Conservation (phyloP, 805 yeast species). For the Kregervanrija fluxuum region DNA sequence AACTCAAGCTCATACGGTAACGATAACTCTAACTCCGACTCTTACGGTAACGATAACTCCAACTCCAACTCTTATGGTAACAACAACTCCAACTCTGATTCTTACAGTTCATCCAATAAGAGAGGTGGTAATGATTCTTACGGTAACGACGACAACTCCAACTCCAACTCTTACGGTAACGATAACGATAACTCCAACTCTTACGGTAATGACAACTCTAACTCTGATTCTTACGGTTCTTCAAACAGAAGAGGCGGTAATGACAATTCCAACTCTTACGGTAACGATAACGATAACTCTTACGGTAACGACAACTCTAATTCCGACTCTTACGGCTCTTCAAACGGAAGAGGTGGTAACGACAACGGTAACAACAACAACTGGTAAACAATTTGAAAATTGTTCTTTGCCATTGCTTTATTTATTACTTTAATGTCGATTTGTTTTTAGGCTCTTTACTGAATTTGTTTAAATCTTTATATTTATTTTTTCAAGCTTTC, state of each 20-base stretch:
- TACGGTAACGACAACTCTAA: constrained; percentile 15
- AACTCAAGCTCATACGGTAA: constrained; percentile 10
- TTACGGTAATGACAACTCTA: constrained; percentile 16
- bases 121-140: constrained; percentile 4
- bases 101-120: constrained; percentile 9
- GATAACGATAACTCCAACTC: constrained; percentile 14
- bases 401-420: neutral
- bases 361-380: constrained; percentile 16
- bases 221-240: constrained; percentile 11
- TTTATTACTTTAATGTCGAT: neutral
- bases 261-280: constrained; percentile 20
- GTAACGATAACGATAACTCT: constrained; percentile 17
- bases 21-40: constrained; percentile 19
- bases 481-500: no score
- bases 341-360: constrained; percentile 11
- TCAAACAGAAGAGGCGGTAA: neutral
- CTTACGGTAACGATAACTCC: constrained; percentile 17
- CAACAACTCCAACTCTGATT: constrained; percentile 10
- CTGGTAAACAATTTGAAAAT: neutral
- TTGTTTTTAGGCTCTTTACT: no score
- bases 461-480: no score
- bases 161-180: constrained; percentile 11
- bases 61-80: constrained; percentile 13
- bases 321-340: constrained; percentile 9
- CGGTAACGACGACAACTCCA: constrained; percentile 16